phyloP scores from a whole-genome alignment of 1,284 basidiomycete genomes.

The Mixia osmundae region DNA sequence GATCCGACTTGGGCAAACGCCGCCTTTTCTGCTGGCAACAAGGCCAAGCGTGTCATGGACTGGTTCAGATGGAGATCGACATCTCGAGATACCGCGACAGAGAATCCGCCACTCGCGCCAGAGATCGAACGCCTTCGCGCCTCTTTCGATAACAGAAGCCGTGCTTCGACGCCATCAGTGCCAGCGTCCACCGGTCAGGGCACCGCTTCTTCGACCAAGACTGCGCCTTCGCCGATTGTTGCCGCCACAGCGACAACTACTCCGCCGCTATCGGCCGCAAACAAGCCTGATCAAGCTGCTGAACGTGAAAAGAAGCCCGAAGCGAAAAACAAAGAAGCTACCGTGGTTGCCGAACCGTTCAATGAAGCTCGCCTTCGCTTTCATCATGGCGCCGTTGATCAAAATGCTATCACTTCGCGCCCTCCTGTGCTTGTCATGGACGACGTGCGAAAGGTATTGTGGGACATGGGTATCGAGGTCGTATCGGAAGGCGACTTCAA shows the following conservation, averaged over 20 bases:
- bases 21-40: conserved; percentile 13
- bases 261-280: neutral
- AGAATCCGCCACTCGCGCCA: neutral
- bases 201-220: neutral
- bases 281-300: too few species aligned
- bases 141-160: neutral
- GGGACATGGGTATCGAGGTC: conserved; percentile 75
- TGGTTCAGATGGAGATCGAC: conserved; percentile 34
- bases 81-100: conserved; percentile 3
- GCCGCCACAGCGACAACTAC: too few species aligned
- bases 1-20: neutral
- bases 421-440: conserved; percentile 67
- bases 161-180: neutral
- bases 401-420: conserved; percentile 64
- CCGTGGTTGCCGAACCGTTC: conserved; percentile 9
- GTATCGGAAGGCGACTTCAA: conserved; percentile 70
- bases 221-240: neutral
- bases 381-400: conserved; percentile 82
- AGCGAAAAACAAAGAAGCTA: neutral
- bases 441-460: conserved; percentile 52
- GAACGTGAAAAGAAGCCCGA: too few species aligned
- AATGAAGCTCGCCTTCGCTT: conserved; percentile 37
- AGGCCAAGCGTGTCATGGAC: conserved; percentile 37
- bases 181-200: conserved; percentile 3
- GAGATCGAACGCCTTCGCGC: neutral